A percentile compares a stretch with the other conserved stretches of the same genome.
phyloP scores from a whole-genome alignment of 2,329 filamentous ascomycete species.

The Ceratocystis diversiconidia region DNA sequence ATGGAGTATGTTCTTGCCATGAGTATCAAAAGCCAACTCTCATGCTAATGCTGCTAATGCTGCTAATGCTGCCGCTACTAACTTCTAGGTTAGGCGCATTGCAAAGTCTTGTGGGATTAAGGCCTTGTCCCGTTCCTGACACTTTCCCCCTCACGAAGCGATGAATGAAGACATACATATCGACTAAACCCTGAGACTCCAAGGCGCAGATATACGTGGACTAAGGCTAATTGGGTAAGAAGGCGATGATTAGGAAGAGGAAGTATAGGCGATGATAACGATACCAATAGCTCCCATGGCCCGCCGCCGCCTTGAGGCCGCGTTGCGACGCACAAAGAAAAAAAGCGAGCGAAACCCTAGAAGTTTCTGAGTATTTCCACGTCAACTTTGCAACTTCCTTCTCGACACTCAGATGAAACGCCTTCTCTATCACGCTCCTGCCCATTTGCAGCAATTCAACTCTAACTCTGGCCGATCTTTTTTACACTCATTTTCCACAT shows the following conservation, averaged over 20 bases:
- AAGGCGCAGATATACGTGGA: neutral
- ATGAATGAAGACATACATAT: neutral
- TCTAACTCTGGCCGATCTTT: neutral
- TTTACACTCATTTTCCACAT: neutral
- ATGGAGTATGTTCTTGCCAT: neutral
- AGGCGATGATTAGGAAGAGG: neutral
- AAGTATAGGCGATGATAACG: neutral
- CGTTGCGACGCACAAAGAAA: neutral
- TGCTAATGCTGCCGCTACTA: neutral
- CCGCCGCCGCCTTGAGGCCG: neutral
- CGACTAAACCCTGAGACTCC: neutral
- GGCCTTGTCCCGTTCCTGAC: neutral
- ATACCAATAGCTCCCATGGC: neutral
- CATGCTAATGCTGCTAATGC: neutral
- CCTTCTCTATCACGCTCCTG: neutral
- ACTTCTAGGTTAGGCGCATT: neutral
- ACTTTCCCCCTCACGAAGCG: neutral
- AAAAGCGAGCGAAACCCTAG: neutral
- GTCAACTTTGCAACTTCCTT: neutral
- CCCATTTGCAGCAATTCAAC: neutral
- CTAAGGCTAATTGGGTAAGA: neutral
- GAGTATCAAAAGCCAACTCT: neutral
- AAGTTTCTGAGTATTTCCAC: neutral
- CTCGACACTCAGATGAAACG: neutral
- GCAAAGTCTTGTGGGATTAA: neutral